Percentiles rank a stretch among this genome's conserved stretches.
These are phyloP conservation scores for Boletus huronensis DNA, from an alignment of 768 basidiomycete species.

Conservation along the genomic window DNA sequence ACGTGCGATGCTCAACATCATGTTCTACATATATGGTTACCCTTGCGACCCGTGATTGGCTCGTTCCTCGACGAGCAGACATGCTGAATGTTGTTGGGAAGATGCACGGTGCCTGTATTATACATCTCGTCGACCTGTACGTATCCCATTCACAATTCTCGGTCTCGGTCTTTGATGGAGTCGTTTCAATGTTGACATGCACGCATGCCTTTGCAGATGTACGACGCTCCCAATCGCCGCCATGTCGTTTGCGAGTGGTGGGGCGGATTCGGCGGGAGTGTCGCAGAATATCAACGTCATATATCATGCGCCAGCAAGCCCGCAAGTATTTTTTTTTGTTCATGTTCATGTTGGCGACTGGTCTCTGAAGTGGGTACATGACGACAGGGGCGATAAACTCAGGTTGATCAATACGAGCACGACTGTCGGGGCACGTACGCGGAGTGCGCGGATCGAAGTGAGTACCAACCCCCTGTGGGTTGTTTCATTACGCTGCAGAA, in stretches of 20 bases:
- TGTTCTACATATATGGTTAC: neutral
- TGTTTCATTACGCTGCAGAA: neutral
- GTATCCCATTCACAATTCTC: neutral
- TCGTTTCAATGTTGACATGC: neutral
- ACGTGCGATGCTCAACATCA: neutral
- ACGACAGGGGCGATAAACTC: conserved; percentile 42
- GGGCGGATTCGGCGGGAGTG: conserved; percentile 32
- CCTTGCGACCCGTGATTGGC: neutral
- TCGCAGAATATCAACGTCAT: conserved; percentile 44
- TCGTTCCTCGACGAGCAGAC: conserved; percentile 30
- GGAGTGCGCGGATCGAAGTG: conserved; percentile 43
- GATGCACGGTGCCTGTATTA: conserved; percentile 41
- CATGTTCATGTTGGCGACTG: neutral
- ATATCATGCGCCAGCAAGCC: conserved; percentile 42
- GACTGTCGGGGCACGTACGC: conserved; percentile 27
- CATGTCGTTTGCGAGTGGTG: conserved; percentile 33
- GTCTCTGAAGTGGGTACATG: neutral
- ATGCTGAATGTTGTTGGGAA: conserved; percentile 39
- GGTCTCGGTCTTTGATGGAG: neutral
- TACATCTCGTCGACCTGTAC: conserved; percentile 48
- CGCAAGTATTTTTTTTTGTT: conserved; percentile 28
- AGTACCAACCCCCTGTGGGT: neutral
- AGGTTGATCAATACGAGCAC: conserved; percentile 40
- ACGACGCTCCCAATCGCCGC: conserved; percentile 39
- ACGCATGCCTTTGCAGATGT: conserved; percentile 30